Conservation (phyloP, 31 red algal genomes). For the Porphyra umbilicalis region DNA sequence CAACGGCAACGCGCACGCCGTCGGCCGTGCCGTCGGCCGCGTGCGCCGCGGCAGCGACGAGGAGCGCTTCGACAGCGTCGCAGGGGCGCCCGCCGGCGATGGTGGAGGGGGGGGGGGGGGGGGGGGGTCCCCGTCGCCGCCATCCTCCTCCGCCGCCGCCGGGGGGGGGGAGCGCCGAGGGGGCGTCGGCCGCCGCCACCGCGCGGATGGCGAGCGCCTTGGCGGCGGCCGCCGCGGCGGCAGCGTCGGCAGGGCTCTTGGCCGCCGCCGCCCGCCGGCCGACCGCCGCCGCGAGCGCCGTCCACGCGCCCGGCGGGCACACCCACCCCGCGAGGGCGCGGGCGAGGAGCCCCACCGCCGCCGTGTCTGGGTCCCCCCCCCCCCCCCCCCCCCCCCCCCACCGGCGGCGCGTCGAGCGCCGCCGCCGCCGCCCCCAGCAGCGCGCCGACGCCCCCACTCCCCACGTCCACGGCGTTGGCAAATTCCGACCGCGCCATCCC, state of each 20-base stretch:
- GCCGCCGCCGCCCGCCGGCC: background rate
- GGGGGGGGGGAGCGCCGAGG: background rate
- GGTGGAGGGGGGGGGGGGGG: background rate
- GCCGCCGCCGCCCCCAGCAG: background rate
- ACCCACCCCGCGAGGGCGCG: background rate
- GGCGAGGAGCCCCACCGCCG: background rate
- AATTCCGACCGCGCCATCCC: background rate
- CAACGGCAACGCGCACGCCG: background rate
- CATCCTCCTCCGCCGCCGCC: background rate
- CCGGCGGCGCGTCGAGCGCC: background rate
- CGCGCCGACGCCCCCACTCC: background rate
- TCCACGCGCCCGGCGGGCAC: background rate
- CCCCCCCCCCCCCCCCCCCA: background rate
- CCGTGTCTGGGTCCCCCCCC: background rate
- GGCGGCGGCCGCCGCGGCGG: background rate
- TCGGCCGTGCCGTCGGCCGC: background rate
- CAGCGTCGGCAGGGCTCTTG: background rate
- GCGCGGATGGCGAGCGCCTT: background rate
- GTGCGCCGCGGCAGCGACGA: background rate
- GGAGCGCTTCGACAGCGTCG: background rate
- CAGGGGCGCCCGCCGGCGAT: background rate
- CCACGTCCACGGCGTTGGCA: background rate
- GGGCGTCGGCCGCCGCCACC: background rate
- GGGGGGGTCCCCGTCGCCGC: constrained; percentile 1
- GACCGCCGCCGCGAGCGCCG: background rate